Evolutionary conservation across 2,329 filamentous ascomycete genomes (phyloP).

Genomic region (Pezicula neosporulosa): DNA sequence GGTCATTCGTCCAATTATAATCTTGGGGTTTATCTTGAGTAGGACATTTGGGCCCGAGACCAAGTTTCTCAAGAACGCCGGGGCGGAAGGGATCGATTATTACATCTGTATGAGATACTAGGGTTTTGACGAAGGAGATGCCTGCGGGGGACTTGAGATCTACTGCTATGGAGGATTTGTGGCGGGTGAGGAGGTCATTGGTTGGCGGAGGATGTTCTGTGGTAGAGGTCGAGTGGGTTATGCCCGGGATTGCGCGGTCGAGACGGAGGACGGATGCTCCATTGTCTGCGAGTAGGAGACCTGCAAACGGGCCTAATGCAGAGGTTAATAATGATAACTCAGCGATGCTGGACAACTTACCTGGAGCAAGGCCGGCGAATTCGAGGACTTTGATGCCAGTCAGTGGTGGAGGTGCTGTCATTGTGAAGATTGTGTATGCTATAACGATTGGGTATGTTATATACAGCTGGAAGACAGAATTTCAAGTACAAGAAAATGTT

Average conservation of each 20-base stretch:
- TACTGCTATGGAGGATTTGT: constrained; percentile 76
- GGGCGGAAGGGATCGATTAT: constrained; percentile 93
- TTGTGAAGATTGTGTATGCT: constrained; percentile 5
- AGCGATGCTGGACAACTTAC: constrained; percentile 19
- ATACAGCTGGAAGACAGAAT: not conserved
- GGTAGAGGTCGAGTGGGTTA: constrained; percentile 35
- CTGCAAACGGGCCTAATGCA: constrained; percentile 73
- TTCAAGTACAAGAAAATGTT: not conserved
- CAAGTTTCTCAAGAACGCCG: constrained; percentile 81
- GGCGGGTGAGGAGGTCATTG: constrained; percentile 71
- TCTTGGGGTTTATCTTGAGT: constrained; percentile 62
- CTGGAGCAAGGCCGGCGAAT: constrained; percentile 55
- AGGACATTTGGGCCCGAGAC: constrained; percentile 69
- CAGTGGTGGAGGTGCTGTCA: constrained; percentile 35
- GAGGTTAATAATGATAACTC: constrained; percentile 1
- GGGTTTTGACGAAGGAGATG: constrained; percentile 59
- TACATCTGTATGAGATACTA: constrained; percentile 66
- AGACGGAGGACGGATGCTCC: constrained; percentile 85
- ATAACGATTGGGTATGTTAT: not conserved
- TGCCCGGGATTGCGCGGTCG: constrained; percentile 58
- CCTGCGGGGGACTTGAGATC: constrained; percentile 71
- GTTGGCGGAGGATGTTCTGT: constrained; percentile 43
- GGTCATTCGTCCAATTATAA: constrained; percentile 84
- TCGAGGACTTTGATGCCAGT: constrained; percentile 54
- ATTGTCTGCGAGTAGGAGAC: constrained; percentile 84